Evolutionary conservation across 2,329 filamentous ascomycete species (phyloP).

Genomic region (Microdochium trichocladiopsis): DNA sequence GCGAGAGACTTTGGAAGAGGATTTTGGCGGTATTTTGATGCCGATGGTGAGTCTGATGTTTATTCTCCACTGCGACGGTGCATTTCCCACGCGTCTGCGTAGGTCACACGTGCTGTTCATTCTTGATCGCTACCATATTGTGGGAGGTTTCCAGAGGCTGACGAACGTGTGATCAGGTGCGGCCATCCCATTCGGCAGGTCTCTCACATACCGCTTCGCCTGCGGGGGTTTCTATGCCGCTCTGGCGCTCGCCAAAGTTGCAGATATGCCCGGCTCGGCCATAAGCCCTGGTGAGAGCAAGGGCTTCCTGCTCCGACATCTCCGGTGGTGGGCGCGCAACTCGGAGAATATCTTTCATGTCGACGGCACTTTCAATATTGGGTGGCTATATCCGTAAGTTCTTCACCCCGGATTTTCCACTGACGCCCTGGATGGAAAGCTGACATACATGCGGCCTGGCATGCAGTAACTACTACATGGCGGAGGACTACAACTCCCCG

Average conservation of each 20-base stretch:
- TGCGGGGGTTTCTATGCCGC: slow-evolving; percentile 41
- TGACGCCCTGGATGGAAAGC: no score
- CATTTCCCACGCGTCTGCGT: no score
- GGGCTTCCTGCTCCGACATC: slow-evolving; percentile 39
- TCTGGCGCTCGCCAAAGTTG: slow-evolving; percentile 30
- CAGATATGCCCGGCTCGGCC: slow-evolving; percentile 25
- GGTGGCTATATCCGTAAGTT: slow-evolving; percentile 14
- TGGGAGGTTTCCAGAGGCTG: no score
- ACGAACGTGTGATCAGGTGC: slow-evolving; percentile 27
- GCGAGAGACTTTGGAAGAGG: slow-evolving; percentile 31
- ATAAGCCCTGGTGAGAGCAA: slow-evolving; percentile 31
- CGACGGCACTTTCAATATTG: slow-evolving; percentile 43
- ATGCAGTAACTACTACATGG: slow-evolving; percentile 41
- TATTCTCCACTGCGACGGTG: no score
- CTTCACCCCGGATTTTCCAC: not conserved
- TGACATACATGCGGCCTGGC: not conserved
- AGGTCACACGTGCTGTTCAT: no score
- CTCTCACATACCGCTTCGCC: slow-evolving; percentile 43
- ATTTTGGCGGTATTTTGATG: slow-evolving; percentile 42
- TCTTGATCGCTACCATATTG: no score
- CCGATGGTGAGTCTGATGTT: slow-evolving; percentile 22
- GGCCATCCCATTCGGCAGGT: slow-evolving; percentile 43
- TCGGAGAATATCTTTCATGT: slow-evolving; percentile 36
- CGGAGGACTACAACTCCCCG: slow-evolving; percentile 50
- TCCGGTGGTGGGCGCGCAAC: slow-evolving; percentile 37